A percentile compares a stretch with the other conserved stretches of the same genome.
phyloP scores from a whole-genome alignment of 2,329 filamentous ascomycete genomes.

The Volutella citrinella region DNA sequence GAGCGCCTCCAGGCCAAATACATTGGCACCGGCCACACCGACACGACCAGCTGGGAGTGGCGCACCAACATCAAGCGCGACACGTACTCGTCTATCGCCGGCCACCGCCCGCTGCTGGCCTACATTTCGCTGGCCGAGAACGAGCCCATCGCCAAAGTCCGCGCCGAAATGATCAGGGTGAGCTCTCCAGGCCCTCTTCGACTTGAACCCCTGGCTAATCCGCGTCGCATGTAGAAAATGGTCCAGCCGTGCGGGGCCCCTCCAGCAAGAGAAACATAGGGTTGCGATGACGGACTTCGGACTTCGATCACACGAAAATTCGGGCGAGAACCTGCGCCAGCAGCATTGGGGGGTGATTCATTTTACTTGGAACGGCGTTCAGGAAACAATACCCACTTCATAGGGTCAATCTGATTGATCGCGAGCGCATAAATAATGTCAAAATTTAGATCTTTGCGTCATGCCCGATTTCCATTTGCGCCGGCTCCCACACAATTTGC shows the following conservation, averaged over 20 bases:
- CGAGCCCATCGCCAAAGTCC: slow-evolving; percentile 75
- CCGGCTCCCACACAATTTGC: no score
- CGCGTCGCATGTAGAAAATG: slow-evolving; percentile 55
- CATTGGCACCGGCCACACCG: slow-evolving; percentile 91
- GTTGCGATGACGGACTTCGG: neutral
- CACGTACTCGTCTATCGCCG: slow-evolving; percentile 83
- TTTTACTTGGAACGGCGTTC: slow-evolving; percentile 17
- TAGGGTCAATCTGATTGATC: no score
- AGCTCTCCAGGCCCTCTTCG: slow-evolving; percentile 15
- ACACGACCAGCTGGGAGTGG: slow-evolving; percentile 98
- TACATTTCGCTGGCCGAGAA: slow-evolving; percentile 91
- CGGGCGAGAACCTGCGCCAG: no score
- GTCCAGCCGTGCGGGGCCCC: slow-evolving; percentile 59
- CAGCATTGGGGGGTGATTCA: slow-evolving; percentile 7
- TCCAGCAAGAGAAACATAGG: slow-evolving; percentile 49
- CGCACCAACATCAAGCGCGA: slow-evolving; percentile 93
- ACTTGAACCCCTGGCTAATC: neutral
- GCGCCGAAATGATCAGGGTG: slow-evolving; percentile 75
- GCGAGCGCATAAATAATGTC: no score
- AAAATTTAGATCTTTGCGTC: slow-evolving; percentile 3
- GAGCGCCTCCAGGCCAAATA: slow-evolving; percentile 95
- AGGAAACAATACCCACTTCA: slow-evolving; percentile 26
- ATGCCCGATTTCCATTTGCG: no score
- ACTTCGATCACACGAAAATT: neutral
- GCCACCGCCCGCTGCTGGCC: slow-evolving; percentile 81